Conservation (phyloP, 805 yeast genomes). For the Maudiozyma serrabonitensis region DNA sequence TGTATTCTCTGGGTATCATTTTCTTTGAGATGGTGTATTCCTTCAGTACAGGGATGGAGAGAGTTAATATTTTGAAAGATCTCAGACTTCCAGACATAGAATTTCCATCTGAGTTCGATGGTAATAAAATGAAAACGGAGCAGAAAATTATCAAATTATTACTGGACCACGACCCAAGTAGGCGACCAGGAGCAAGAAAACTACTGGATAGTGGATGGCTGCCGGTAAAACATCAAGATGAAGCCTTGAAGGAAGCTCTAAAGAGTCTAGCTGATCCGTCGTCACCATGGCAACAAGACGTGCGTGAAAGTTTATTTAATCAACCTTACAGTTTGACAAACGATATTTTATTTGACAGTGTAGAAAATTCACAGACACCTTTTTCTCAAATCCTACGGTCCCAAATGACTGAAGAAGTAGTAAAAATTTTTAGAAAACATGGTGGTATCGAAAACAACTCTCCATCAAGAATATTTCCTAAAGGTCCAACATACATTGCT, state of each 20-base stretch:
- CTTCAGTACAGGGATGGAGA: conserved; percentile 87
- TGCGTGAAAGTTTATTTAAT: conserved; percentile 73
- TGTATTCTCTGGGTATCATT: conserved; percentile 90
- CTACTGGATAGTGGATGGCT: conserved; percentile 71
- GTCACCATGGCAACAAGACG: conserved; percentile 91
- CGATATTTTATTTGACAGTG: conserved; percentile 69
- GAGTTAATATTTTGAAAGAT: conserved; percentile 61
- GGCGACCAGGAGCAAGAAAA: conserved; percentile 71
- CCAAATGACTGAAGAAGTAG: conserved; percentile 51
- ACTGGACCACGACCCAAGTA: conserved; percentile 67
- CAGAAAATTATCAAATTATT: conserved; percentile 56
- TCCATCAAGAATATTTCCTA: conserved; percentile 69
- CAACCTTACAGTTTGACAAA: conserved; percentile 80
- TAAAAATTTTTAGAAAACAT: conserved; percentile 59
- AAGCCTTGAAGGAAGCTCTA: conserved; percentile 78
- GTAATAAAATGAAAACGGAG: conserved; percentile 44
- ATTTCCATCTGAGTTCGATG: conserved; percentile 63
- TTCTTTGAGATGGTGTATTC: conserved; percentile 91
- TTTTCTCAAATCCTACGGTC: conserved; percentile 49
- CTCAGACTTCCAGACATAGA: conserved; percentile 50
- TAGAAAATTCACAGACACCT: conserved; percentile 22
- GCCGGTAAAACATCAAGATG: conserved; percentile 86
- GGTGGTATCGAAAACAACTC: conserved; percentile 76
- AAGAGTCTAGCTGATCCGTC: conserved; percentile 79
- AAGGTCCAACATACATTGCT: conserved; percentile 57